Base-by-base conservation (phyloP, 2,329 filamentous ascomycete species). In the Trichoderma simmonsii region DNA sequence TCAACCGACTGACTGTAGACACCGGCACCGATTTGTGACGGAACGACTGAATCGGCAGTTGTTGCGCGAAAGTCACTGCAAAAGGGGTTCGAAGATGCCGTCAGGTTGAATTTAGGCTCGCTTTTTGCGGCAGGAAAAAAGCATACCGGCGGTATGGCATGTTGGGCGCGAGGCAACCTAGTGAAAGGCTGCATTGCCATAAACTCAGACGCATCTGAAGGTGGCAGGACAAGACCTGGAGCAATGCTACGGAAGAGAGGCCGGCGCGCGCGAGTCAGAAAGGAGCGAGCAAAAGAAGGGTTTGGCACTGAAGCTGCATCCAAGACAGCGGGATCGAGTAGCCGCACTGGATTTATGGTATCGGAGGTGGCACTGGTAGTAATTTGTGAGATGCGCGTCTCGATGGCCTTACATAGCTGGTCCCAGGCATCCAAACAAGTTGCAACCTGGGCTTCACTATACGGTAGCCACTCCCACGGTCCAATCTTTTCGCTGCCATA, bases 361-460 rank as follows among this genome's bases (percentile, higher is more conserved):
- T 59, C 15, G 4, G 15, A 21, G n/a, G 43, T 21, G 7, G 18
- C 6, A 4, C 2, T 21, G 4, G 4, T 3, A 32, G n/a, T 26
- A 5, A 18, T 12, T 32, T 24, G n/a, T 43, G 64, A 21, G 11
- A 18, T 68, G 12, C 32, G 65, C 15, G 9, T 24, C 65, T 68
- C 65, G 3, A 68, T 68, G 65, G 65, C 30, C n/a, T 74, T 65
- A 30, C 72, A 75, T 1, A 79, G 72, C 21, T 74, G 76, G 66
- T 79, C 75, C 73, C 74, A 80, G 7, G 75, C 76, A 39, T 21
- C 43, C 60, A 80, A 62, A 32, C 74, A 76, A 34, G 56, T 30
- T 62, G 57, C 67, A 59, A 80, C 75, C 69, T 80, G 78, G 34
- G 72, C 71, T 28, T 77, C 76, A 70, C 78, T 73, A 57, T 82